A percentile compares a stretch with the other conserved stretches of the same genome.
Evolutionary conservation across 345 rosid species (phyloP).

Genomic region (Anastatica hierochuntica): DNA sequence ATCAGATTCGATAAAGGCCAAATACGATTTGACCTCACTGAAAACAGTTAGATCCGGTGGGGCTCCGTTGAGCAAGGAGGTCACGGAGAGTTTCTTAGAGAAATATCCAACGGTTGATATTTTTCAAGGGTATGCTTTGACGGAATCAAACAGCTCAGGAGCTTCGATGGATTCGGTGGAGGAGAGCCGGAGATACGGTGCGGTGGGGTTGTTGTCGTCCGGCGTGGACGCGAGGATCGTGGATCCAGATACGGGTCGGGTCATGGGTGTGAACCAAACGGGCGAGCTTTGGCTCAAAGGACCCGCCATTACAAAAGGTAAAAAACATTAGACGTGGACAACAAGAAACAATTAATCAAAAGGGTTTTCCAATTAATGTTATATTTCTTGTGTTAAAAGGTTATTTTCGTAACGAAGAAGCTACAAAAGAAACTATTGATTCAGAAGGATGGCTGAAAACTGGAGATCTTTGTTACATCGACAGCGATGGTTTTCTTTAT

Average conservation of each 20-base stretch:
- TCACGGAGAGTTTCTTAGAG: background rate
- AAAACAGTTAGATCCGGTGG: slow-evolving; percentile 2
- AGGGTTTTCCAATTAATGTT: too few species aligned
- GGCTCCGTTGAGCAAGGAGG: background rate
- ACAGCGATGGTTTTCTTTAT: slow-evolving; percentile 71
- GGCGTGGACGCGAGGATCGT: background rate
- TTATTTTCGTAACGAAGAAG: slow-evolving; percentile 66
- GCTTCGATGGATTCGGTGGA: background rate
- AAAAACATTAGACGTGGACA: too few species aligned
- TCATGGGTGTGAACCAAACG: background rate
- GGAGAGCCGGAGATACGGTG: background rate
- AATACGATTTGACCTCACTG: background rate
- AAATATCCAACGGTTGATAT: background rate
- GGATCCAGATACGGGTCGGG: slow-evolving; percentile 6
- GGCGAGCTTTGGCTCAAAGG: background rate
- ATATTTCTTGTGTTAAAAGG: too few species aligned
- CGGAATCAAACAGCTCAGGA: slow-evolving; percentile 3
- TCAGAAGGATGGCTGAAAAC: slow-evolving; percentile 90
- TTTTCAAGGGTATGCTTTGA: background rate
- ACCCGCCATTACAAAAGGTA: background rate
- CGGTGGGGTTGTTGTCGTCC: background rate
- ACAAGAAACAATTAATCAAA: too few species aligned
- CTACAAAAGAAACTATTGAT: slow-evolving; percentile 63
- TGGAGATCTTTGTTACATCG: slow-evolving; percentile 86
- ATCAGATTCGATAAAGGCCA: background rate